Base-by-base conservation (phyloP, 2,329 filamentous ascomycete species). In the Boeremia exigua region DNA sequence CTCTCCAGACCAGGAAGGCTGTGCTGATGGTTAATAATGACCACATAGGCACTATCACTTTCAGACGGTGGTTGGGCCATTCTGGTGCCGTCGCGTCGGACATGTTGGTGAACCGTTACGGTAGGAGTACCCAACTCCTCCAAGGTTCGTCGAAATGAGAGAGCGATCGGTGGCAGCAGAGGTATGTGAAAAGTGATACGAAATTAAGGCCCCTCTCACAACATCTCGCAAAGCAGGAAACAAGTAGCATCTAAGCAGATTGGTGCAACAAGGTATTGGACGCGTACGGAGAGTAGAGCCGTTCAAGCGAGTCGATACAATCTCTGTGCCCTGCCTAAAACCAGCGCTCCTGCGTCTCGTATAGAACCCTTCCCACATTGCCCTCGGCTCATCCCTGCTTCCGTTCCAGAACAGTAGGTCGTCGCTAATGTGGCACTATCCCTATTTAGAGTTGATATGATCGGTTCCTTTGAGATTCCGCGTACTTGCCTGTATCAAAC, bases 51-150 rank as follows among this genome's bases (percentile, higher is more conserved):
- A 49, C 34, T 32, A 49, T 49, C 19, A 68, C 54, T 33, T 56
- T 62, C 40, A 65, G 33, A 5, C 65, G 56, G 42, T 60, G 45
- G 25, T 69, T 51, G 9, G 67, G 67, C 65, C 65, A 69, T 56
- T 66, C 65, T 49, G 62, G 60, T 28, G 56, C 32, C 27, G 34
- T 27, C 34, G 47, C 25, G 28, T 54, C 49, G 11, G 49, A 25
- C 48, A 50, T 50, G 28, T 19, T 12, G 37, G 3, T 42, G 30
- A 29, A 29, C 25, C 12, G 14, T 39, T 2, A 19, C 23, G 19
- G 19, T 11, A 27, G 6, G 33, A 9, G 11, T 2, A 39, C 19
- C 37, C 10, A 17, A 12, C 37, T 27, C 15, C 34, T 19, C 7
- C 3, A 37, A 19, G 34, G 7, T 17, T 19, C 36, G 28, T 48